Percentiles rank a stretch among this genome's conserved stretches.
Evolutionary conservation across 2,329 filamentous ascomycete genomes (phyloP).

Genomic region (Alternaria dauci): DNA sequence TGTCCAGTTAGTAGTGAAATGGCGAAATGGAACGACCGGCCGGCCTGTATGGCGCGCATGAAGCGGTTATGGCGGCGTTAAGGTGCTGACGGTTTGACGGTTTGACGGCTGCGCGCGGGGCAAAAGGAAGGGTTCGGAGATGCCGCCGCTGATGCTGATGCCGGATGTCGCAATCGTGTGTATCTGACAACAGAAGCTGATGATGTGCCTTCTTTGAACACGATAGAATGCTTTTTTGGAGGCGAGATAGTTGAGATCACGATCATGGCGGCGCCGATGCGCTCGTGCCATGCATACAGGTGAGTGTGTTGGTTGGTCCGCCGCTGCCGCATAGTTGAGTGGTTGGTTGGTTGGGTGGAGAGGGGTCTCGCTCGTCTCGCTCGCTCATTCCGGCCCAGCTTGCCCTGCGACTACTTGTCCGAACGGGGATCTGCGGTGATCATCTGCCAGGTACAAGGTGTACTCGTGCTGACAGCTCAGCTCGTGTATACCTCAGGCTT

Average conservation of each 20-base stretch:
- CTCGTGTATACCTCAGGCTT: background rate
- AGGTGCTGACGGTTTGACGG: background rate
- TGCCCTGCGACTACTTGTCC: constrained; percentile 15
- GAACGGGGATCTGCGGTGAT: constrained; percentile 24
- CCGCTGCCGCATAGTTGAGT: background rate
- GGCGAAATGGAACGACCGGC: background rate
- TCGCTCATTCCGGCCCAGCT: constrained; percentile 11
- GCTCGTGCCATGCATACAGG: background rate
- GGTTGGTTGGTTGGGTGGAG: background rate
- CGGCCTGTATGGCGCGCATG: background rate
- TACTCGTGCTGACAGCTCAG: constrained; percentile 3
- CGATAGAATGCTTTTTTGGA: background rate
- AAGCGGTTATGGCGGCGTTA: constrained; percentile 6
- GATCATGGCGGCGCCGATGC: background rate
- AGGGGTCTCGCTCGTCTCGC: background rate
- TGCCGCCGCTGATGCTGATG: background rate
- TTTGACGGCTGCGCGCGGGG: background rate
- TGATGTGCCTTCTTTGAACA: background rate
- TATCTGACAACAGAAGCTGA: background rate
- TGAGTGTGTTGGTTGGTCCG: background rate
- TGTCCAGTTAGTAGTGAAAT: too few relatives aligned
- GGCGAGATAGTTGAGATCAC: background rate
- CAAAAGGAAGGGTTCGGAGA: constrained; percentile 3
- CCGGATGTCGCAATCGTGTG: background rate
- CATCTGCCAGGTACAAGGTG: constrained; percentile 29